Evolutionary conservation across 1,139 yeast species (phyloP).

Genomic region (Pichia sp.): DNA sequence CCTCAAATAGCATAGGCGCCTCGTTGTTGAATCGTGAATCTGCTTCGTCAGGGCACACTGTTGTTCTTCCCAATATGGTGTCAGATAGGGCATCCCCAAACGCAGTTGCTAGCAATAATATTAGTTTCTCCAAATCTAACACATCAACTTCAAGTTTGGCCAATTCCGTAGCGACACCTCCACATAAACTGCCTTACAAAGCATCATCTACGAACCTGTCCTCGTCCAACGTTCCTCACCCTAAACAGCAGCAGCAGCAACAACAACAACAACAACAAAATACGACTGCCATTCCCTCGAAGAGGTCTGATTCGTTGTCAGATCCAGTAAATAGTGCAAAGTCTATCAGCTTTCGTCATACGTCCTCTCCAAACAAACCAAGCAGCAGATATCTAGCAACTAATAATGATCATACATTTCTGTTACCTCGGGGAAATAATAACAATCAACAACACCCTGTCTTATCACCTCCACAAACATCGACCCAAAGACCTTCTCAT

Average conservation of each 20-base stretch:
- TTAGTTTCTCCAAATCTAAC: not conserved
- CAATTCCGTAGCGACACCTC: not conserved
- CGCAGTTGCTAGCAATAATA: not conserved
- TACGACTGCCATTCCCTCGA: not conserved
- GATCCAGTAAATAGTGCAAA: not conserved
- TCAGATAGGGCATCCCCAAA: not conserved
- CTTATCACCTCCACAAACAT: not conserved
- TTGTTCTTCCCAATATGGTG: not conserved
- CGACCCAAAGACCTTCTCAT: constrained; percentile 1
- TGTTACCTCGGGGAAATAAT: not conserved
- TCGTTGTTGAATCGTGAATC: not conserved
- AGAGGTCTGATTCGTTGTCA: not conserved
- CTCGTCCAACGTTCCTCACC: not conserved
- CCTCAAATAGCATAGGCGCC: not conserved
- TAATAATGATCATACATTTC: constrained; percentile 14
- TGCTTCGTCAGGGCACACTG: not conserved
- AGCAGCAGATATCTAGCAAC: constrained; percentile 14
- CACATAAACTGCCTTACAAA: constrained; percentile 1
- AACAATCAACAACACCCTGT: not conserved
- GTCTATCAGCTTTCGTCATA: not conserved
- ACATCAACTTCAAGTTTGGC: constrained; percentile 5
- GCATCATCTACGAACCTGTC: not conserved
- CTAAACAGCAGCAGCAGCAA: not conserved
- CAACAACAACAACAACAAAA: not conserved
- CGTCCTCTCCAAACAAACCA: constrained; percentile 9